Evolutionary conservation across 2,329 filamentous ascomycete genomes (phyloP).

Genomic region (Stachybotrys chartarum): DNA sequence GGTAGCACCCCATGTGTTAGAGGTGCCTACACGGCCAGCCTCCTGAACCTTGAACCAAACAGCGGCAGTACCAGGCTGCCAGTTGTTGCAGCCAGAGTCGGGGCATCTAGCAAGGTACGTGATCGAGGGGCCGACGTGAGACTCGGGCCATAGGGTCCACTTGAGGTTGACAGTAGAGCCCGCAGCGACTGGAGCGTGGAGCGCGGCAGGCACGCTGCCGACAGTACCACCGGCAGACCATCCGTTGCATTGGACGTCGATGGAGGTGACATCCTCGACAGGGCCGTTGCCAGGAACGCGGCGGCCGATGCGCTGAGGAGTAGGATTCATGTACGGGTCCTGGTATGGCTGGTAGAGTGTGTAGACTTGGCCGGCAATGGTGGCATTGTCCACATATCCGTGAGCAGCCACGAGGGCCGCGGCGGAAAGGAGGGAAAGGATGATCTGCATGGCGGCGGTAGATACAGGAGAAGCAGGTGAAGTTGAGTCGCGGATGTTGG

Average conservation of each 20-base stretch:
- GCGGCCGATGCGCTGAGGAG: slow-evolving; percentile 47
- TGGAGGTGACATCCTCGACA: slow-evolving; percentile 42
- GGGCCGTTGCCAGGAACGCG: slow-evolving; percentile 52
- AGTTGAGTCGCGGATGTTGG: not conserved
- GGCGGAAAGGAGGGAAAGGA: slow-evolving; percentile 18
- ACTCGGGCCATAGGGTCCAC: slow-evolving; percentile 47
- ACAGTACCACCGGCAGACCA: slow-evolving; percentile 38
- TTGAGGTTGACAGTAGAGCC: slow-evolving; percentile 44
- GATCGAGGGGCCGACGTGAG: slow-evolving; percentile 45
- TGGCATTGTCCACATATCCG: slow-evolving; percentile 31
- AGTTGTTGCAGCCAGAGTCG: slow-evolving; percentile 40
- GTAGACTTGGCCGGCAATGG: slow-evolving; percentile 29
- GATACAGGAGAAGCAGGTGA: not conserved
- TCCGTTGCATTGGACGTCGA: slow-evolving; percentile 51
- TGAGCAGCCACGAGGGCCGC: slow-evolving; percentile 38
- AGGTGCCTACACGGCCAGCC: slow-evolving; percentile 40
- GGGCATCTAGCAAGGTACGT: slow-evolving; percentile 56
- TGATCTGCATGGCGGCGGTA: slow-evolving; percentile 11
- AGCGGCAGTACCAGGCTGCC: slow-evolving; percentile 36
- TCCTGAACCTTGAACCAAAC: slow-evolving; percentile 53
- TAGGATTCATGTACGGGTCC: slow-evolving; percentile 36
- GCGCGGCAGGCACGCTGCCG: slow-evolving; percentile 42
- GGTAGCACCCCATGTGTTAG: slow-evolving; percentile 39
- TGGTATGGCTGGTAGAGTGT: slow-evolving; percentile 28
- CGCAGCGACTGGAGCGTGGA: slow-evolving; percentile 46